These are phyloP conservation scores for Annulohypoxylon bovei DNA, from an alignment of 495 filamentous ascomycete species.

Conservation along the genomic window DNA sequence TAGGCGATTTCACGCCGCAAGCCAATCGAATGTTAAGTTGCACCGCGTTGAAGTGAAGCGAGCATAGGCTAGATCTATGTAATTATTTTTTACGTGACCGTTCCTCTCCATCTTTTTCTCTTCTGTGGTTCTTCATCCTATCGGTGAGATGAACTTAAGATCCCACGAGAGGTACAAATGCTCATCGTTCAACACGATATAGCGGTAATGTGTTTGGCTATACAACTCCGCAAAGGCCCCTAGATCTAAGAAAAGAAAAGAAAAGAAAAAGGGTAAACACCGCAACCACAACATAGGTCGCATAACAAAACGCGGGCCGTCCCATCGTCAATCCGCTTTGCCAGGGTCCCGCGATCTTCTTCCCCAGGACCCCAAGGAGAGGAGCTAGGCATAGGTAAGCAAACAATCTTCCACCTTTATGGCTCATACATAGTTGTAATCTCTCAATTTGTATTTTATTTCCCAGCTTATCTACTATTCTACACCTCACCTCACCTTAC, in stretches of 20 bases:
- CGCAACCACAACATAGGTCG: not conserved
- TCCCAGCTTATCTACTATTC: not conserved
- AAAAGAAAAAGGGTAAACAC: not conserved
- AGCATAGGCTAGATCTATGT: conserved; percentile 17
- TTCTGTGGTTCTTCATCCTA: conserved; percentile 25
- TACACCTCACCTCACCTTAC: not conserved
- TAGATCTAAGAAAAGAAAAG: not conserved
- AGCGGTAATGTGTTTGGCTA: not conserved
- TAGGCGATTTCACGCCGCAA: not conserved
- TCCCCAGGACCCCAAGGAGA: conserved; percentile 16
- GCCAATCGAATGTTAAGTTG: conserved; percentile 39
- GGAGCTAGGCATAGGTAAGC: conserved; percentile 33
- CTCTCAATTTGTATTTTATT: not conserved
- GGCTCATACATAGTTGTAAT: not conserved
- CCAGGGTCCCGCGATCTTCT: conserved; percentile 12
- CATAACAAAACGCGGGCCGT: conserved; percentile 15
- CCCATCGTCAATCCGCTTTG: conserved; percentile 11
- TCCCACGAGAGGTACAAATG: conserved; percentile 6
- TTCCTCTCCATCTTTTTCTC: conserved; percentile 21
- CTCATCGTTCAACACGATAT: not conserved
- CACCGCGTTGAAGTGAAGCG: conserved; percentile 25
- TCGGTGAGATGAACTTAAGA: conserved; percentile 18
- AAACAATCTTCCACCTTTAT: not conserved
- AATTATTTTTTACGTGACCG: conserved; percentile 14
- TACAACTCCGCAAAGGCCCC: not conserved